Base-by-base conservation (phyloP, 83 land plant genomes). In the Picea mariana region DNA sequence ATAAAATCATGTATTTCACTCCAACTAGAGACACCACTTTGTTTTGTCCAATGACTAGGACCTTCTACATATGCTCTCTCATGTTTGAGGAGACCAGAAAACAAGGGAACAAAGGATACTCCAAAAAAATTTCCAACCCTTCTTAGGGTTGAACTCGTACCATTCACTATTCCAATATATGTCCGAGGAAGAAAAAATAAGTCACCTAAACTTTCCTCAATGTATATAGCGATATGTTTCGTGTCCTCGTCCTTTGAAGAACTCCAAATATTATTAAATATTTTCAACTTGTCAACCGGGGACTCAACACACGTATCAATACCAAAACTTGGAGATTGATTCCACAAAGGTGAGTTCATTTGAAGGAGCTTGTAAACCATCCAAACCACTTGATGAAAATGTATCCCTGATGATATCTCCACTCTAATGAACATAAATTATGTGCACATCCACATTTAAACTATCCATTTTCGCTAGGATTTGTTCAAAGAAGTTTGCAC, bases 131-230 rank as follows among this genome's bases (percentile, higher is more conserved):
- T 66, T 27, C 91, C 95, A 59, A 97, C 88, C 79, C 82, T 93
- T 86, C 92, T 89, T 17, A 97, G 83, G 0, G 24, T n/a, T 79
- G 83, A 18, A 42, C 94, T 95, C 18, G 91, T 87, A 18, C 98
- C 97, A 73, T 93, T 78, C 9, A 97, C 91, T 40, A 97, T 95
- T 26, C 99, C 99, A 9, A 97, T 83, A 83, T 97, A 93, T 24
- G 98, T 97, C 78, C 91, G 77, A 17, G 95, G 93, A 52, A 97
- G 81, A 83, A 97, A 95, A 65, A 94, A 95, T 23, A 97, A 84
- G 80, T 97, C 99, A 40, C 97, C 98, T 20, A 95, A 85, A 21
- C 98, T 89, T 79, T 97, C 99, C 9, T 98, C 99, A 62, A 97
- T 90, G 79, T 92, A 97, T 1, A 95, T 87, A 27, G 88, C 85